Conservation (phyloP, 345 rosid genomes). For the Heritiera littoralis region DNA sequence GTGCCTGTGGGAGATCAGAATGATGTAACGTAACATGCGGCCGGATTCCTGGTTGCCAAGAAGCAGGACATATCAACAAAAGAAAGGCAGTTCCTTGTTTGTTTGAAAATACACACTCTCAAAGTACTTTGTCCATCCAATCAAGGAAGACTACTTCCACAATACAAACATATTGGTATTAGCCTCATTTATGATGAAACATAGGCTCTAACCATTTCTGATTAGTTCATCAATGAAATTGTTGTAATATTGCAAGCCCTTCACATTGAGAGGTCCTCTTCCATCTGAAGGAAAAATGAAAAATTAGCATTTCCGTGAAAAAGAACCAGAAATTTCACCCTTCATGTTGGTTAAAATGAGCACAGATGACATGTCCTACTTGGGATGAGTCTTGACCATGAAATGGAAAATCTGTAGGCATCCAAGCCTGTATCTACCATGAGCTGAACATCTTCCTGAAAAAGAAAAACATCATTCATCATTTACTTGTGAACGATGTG, state of each 20-base stretch:
- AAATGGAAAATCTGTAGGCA: conserved; percentile 76
- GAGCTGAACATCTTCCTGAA: conserved; percentile 78
- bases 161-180: background rate
- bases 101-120: too few relatives aligned
- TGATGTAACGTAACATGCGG: conserved; percentile 62
- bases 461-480: background rate
- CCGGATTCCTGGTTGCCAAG: conserved; percentile 46
- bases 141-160: too few relatives aligned
- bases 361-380: conserved; percentile 30
- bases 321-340: background rate
- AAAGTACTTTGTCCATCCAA: background rate
- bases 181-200: background rate
- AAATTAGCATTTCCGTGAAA: background rate
- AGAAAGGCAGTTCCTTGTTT: background rate
- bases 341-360: background rate
- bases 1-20: conserved; percentile 60
- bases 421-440: conserved; percentile 64
- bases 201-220: conserved; percentile 40
- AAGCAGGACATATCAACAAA: background rate
- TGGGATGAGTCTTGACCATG: conserved; percentile 82
- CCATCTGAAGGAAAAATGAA: conserved; percentile 45
- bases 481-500: background rate
- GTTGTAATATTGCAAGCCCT: conserved; percentile 60
- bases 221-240: conserved; percentile 53
- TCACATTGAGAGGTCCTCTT: conserved; percentile 58